Evolutionary conservation across 192 early-diverging fungal species (phyloP).

Genomic region (Mycoemilia scoparia): DNA sequence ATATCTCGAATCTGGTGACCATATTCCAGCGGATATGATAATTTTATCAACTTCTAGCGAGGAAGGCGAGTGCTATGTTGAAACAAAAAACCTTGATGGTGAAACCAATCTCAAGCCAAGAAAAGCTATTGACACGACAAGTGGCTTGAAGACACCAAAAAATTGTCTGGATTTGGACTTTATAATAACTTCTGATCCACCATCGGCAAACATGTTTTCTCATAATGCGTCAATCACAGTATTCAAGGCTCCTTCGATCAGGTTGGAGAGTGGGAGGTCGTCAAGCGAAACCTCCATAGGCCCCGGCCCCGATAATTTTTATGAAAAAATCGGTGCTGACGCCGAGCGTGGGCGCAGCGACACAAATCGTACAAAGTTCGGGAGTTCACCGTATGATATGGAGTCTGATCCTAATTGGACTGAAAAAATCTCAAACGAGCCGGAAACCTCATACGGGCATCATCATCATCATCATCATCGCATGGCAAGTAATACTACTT

Average conservation of each 20-base stretch:
- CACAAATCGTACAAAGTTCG: too few species aligned
- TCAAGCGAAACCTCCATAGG: too few species aligned
- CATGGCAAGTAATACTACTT: too few species aligned
- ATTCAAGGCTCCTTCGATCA: conserved; percentile 9
- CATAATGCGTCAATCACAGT: conserved; percentile 48
- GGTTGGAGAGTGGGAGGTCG: too few species aligned
- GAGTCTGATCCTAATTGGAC: too few species aligned
- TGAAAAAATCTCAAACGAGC: too few species aligned
- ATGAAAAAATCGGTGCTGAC: too few species aligned
- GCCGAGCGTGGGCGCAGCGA: too few species aligned
- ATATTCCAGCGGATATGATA: conserved; percentile 68
- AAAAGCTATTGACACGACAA: conserved; percentile 40
- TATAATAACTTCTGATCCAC: conserved; percentile 55
- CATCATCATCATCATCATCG: too few species aligned
- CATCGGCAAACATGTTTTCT: conserved; percentile 57
- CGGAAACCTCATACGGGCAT: too few species aligned
- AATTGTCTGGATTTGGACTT: conserved; percentile 50
- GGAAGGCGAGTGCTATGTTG: conserved; percentile 64
- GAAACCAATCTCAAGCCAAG: conserved; percentile 95
- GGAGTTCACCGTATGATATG: too few species aligned
- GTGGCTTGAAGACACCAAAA: conserved; percentile 44
- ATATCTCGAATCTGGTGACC: conserved; percentile 60
- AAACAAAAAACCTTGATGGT: conserved; percentile 91
- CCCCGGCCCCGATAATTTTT: too few species aligned
- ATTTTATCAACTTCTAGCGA: conserved; percentile 62